A percentile compares a stretch with the other conserved stretches of the same genome.
Conservation (phyloP, 2,329 filamentous ascomycete species). For the Fusarium phyllophilum region DNA sequence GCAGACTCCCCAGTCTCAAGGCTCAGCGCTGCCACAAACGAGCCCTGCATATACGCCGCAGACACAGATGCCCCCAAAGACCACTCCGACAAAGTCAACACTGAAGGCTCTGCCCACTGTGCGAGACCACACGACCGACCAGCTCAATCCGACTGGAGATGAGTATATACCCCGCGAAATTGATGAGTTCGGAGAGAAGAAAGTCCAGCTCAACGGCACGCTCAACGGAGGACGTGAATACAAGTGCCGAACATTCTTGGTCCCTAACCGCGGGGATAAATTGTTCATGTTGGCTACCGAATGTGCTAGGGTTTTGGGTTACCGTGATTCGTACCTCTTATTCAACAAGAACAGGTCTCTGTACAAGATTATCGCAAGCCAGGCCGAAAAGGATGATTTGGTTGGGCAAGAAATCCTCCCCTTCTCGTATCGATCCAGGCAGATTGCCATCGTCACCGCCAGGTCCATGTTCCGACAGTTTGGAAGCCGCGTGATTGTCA, state of each 20-base stretch:
- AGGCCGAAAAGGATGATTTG: constrained; percentile 94
- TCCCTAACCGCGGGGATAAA: constrained; percentile 90
- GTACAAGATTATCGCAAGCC: constrained; percentile 97
- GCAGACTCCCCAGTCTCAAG: constrained; percentile 65
- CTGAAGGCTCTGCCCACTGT: constrained; percentile 96
- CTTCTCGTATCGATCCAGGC: constrained; percentile 96
- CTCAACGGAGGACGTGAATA: constrained; percentile 87
- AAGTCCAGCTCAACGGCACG: constrained; percentile 86
- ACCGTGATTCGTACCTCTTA: constrained; percentile 95
- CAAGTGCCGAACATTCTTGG: constrained; percentile 90
- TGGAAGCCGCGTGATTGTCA: constrained; percentile 90
- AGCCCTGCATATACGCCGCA: constrained; percentile 54
- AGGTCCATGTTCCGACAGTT: constrained; percentile 99
- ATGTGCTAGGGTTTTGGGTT: constrained; percentile 91
- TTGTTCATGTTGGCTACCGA: constrained; percentile 99
- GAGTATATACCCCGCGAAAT: constrained; percentile 95
- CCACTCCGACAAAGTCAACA: constrained; percentile 82
- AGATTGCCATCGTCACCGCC: constrained; percentile 97
- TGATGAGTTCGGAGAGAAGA: constrained; percentile 93
- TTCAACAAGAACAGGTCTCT: constrained; percentile 99
- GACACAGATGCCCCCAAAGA: constrained; percentile 73
- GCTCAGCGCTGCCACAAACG: constrained; percentile 57
- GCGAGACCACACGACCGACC: constrained; percentile 95
- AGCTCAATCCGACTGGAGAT: constrained; percentile 87
- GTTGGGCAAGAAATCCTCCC: constrained; percentile 95